Conservation (phyloP, 148 eudicot species). For the Drosera capensis region DNA sequence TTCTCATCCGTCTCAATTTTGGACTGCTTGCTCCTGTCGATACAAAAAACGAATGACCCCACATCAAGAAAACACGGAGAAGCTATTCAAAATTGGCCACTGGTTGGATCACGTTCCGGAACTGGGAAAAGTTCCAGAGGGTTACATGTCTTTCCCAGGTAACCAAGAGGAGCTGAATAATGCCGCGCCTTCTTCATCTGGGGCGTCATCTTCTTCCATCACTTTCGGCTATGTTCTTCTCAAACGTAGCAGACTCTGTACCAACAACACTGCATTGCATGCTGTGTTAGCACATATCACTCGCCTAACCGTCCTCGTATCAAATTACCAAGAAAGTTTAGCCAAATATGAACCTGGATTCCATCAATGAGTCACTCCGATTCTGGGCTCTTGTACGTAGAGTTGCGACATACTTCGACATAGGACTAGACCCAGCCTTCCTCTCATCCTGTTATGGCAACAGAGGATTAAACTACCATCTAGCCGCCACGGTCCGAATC, state of each 20-base stretch:
- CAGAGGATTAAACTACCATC: not conserved
- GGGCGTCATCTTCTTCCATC: slow-evolving; percentile 37
- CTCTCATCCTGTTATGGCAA: slow-evolving; percentile 49
- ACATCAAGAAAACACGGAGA: not conserved
- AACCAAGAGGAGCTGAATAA: slow-evolving; percentile 50
- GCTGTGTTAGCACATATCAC: not conserved
- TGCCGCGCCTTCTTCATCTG: slow-evolving; percentile 29
- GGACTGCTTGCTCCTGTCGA: slow-evolving; percentile 24
- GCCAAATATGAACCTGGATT: slow-evolving; percentile 46
- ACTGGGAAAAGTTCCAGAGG: too few relatives aligned
- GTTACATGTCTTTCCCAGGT: too few relatives aligned
- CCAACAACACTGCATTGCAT: slow-evolving; percentile 54
- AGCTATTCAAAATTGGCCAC: not conserved
- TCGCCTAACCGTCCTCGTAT: too few relatives aligned
- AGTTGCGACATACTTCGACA: slow-evolving; percentile 45
- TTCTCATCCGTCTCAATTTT: slow-evolving; percentile 25
- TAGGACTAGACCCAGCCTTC: slow-evolving; percentile 49
- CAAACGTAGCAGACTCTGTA: slow-evolving; percentile 35
- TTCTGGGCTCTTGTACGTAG: slow-evolving; percentile 59
- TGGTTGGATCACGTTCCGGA: too few relatives aligned
- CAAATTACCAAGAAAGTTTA: too few relatives aligned
- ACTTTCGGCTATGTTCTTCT: slow-evolving; percentile 22
- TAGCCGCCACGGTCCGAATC: too few relatives aligned
- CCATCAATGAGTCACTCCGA: slow-evolving; percentile 39
- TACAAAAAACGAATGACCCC: slow-evolving; percentile 1